Percentiles rank a stretch among this genome's conserved stretches.
Conservation (phyloP, 129 eudicot species). For the Helianthus tuberosus region DNA sequence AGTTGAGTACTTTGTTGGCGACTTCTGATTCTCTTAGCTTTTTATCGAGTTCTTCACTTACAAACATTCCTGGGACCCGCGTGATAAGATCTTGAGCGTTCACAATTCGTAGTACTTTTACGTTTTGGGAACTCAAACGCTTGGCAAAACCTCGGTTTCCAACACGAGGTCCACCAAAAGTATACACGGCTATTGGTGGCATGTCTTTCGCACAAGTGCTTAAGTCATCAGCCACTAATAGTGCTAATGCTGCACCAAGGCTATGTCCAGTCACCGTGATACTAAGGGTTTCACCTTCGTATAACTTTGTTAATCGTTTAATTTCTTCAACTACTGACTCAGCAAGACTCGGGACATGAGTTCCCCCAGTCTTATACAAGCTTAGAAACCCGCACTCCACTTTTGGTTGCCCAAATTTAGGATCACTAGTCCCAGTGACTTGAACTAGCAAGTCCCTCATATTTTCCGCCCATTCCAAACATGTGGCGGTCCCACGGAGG, state of each 20-base stretch:
- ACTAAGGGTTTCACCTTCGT: slow-evolving; percentile 81
- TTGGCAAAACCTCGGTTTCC: slow-evolving; percentile 75
- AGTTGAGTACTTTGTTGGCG: slow-evolving; percentile 45
- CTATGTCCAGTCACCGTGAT: slow-evolving; percentile 92
- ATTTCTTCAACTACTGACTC: slow-evolving; percentile 66
- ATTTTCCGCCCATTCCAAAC: slow-evolving; percentile 94
- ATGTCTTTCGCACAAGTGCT: slow-evolving; percentile 44
- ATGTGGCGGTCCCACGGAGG: slow-evolving; percentile 92
- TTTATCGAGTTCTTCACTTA: slow-evolving; percentile 77
- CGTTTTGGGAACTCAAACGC: slow-evolving; percentile 49
- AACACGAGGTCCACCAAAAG: slow-evolving; percentile 95
- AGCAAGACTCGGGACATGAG: slow-evolving; percentile 67
- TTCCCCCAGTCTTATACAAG: slow-evolving; percentile 53
- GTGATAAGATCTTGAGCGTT: slow-evolving; percentile 84
- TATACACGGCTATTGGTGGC: slow-evolving; percentile 85
- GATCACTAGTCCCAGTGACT: slow-evolving; percentile 36
- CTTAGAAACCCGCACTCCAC: slow-evolving; percentile 88
- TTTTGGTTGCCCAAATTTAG: slow-evolving; percentile 47
- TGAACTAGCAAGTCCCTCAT: slow-evolving; percentile 61
- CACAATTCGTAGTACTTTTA: slow-evolving; percentile 76
- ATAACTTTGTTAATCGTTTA: slow-evolving; percentile 46
- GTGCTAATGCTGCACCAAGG: slow-evolving; percentile 92
- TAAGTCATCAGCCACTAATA: slow-evolving; percentile 75
- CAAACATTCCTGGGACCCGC: slow-evolving; percentile 91
- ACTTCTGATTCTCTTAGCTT: slow-evolving; percentile 47